A percentile compares a stretch with the other conserved stretches of the same genome.
Evolutionary conservation across 345 rosid genomes (phyloP).

Genomic region (Citrus medica): DNA sequence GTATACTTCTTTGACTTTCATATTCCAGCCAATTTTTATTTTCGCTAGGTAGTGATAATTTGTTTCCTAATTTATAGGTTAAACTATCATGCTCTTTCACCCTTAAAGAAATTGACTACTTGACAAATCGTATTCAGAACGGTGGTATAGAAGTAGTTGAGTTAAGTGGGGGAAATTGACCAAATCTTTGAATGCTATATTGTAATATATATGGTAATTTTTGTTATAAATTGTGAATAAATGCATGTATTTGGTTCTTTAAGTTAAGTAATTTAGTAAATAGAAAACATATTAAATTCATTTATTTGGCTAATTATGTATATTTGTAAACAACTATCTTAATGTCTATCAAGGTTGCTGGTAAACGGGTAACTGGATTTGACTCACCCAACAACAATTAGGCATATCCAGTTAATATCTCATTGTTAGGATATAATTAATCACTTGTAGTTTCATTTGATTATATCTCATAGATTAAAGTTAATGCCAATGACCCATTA

Average conservation of each 20-base stretch:
- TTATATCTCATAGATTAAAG: too few relatives aligned
- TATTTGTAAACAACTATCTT: not conserved
- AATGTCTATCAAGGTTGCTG: not conserved
- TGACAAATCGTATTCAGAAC: conserved; percentile 89
- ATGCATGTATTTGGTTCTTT: not conserved
- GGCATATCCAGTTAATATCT: too few relatives aligned
- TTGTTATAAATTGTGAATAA: not conserved
- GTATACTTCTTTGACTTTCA: not conserved
- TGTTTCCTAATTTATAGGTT: conserved; percentile 39
- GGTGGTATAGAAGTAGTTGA: conserved; percentile 96
- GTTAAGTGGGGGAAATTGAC: conserved; percentile 30
- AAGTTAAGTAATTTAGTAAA: too few relatives aligned
- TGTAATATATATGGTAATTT: not conserved
- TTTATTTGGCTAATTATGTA: not conserved
- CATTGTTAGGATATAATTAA: too few relatives aligned
- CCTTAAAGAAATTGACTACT: conserved; percentile 67
- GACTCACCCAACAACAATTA: too few relatives aligned
- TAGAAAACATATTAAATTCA: too few relatives aligned
- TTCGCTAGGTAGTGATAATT: not conserved
- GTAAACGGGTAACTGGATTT: too few relatives aligned
- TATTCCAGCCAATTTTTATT: not conserved
- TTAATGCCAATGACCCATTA: too few relatives aligned
- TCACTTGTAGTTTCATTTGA: too few relatives aligned
- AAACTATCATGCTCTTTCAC: conserved; percentile 81
- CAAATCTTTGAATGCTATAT: not conserved